These are phyloP conservation scores for Saksenaea oblongispora DNA, from an alignment of 371 early-diverging fungal genomes.

Conservation along the genomic window DNA sequence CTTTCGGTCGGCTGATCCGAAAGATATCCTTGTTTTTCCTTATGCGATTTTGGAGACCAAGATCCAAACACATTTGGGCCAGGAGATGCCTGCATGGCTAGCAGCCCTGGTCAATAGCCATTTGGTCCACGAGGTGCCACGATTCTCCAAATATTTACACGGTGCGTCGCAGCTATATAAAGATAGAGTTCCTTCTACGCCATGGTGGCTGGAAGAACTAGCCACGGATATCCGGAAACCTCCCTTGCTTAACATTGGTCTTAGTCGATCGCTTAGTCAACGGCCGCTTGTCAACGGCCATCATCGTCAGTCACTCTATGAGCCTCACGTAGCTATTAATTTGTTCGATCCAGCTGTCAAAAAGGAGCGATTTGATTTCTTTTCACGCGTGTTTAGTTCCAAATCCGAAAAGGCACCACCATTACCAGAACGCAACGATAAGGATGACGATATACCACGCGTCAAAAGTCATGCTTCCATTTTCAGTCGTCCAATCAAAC, in stretches of 20 bases:
- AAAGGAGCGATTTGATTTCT: neutral
- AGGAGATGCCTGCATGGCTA: conserved; percentile 93
- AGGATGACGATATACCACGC: conserved; percentile 1
- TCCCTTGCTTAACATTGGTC: conserved; percentile 46
- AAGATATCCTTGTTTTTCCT: conserved; percentile 91
- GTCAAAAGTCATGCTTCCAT: neutral
- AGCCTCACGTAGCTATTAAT: neutral
- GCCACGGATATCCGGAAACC: conserved; percentile 84
- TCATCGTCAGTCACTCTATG: conserved; percentile 27
- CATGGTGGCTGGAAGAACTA: conserved; percentile 97
- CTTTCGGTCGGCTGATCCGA: conserved; percentile 78
- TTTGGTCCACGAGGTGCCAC: conserved; percentile 95
- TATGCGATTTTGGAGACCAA: conserved; percentile 98
- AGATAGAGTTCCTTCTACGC: conserved; percentile 78
- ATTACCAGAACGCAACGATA: neutral
- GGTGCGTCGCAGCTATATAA: conserved; percentile 89
- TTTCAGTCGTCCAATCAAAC: neutral
- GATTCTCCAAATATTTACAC: conserved; percentile 98
- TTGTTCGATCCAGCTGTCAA: neutral
- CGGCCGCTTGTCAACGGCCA: conserved; percentile 48
- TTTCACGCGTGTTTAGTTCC: neutral
- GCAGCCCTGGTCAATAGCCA: conserved; percentile 81
- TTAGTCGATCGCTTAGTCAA: conserved; percentile 46
- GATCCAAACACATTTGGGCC: conserved; percentile 90
- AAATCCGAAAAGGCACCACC: neutral